Base-by-base conservation (phyloP, 306 rosid species). In the Quercus aquifolioides region DNA sequence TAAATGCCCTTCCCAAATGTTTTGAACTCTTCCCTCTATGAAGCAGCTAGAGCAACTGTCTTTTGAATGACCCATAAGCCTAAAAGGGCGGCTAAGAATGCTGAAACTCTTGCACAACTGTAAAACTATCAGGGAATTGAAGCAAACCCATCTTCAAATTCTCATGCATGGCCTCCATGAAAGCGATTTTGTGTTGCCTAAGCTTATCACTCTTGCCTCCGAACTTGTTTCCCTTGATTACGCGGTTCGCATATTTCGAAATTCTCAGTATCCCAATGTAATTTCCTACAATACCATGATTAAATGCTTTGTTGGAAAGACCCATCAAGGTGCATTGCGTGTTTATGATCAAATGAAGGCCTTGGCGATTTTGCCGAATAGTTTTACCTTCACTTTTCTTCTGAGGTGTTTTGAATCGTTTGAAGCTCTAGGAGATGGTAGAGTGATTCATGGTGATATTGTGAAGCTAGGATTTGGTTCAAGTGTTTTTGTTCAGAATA, bases 371-470 rank as follows among this genome's bases (percentile, higher is more conserved):
- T 49, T 20, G 8, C 82, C 82, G 26, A 83, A 83, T 62, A 74
- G 79, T 69, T 83, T 73, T 54, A 83, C 82, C 17, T 83, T 83
- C 57, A 83, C 76, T 49, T 69, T 59, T 75, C 79, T 83, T 78
- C 82, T 78, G 30, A 67, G 76, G 73, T 58, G 76, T 38, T 78
- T 79, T 33, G 76, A 78, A 14, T 74, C 79, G 30, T 65, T 56
- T 46, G 72, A 46, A n/a, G 60, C 67, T 31, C 76, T 67, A 43
- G 81, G 58, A 58, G 57, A 78, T 49, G 86, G 79, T 18, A 70
- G 31, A 74, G 26, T 51, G 35, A 74, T 83, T 51, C 86, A 83
- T 23, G n/a, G 76, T 5, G 86, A 83, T 55, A 33, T 82, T 74
- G 51, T 82, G 58, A 82, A 82, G 55, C 71, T 78, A 26, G 82